phyloP scores from a whole-genome alignment of 179 eudicot species.

The Beta lomatogona region DNA sequence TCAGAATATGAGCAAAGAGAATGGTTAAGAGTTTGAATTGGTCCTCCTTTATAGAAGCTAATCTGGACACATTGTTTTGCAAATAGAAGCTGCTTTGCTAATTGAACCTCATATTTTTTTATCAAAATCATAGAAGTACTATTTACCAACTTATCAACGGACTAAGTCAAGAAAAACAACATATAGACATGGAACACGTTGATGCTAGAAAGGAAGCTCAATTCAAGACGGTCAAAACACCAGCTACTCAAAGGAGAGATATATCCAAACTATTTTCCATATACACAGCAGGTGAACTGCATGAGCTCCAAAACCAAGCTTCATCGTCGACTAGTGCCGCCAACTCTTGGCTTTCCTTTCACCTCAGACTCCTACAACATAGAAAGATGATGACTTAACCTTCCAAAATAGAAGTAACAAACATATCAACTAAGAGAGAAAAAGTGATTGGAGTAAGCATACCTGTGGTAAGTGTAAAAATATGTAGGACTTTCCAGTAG shows the following conservation, averaged over 20 bases:
- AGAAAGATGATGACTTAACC: not conserved
- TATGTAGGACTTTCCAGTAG: constrained; percentile 64
- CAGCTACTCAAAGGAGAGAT: constrained; percentile 12
- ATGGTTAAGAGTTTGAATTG: not conserved
- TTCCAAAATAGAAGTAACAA: not conserved
- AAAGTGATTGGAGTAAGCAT: not conserved
- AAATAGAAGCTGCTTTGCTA: not conserved
- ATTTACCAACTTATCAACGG: not conserved
- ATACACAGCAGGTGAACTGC: constrained; percentile 9
- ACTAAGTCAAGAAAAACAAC: not conserved
- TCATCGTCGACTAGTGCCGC: constrained; percentile 55
- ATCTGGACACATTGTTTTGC: not conserved
- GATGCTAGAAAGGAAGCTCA: not conserved
- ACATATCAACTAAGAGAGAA: not conserved
- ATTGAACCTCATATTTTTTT: too few relatives aligned
- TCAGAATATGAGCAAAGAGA: not conserved
- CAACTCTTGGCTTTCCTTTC: constrained; percentile 69
- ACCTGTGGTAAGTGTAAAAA: constrained; percentile 78
- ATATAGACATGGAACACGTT: not conserved
- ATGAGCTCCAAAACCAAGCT: constrained; percentile 20
- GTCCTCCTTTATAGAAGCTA: not conserved
- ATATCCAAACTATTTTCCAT: constrained; percentile 14
- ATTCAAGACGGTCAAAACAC: not conserved
- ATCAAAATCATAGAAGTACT: not conserved
- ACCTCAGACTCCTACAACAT: constrained; percentile 68